Conservation (phyloP, 2,329 filamentous ascomycete genomes). For the Pseudocercospora cruenta region DNA sequence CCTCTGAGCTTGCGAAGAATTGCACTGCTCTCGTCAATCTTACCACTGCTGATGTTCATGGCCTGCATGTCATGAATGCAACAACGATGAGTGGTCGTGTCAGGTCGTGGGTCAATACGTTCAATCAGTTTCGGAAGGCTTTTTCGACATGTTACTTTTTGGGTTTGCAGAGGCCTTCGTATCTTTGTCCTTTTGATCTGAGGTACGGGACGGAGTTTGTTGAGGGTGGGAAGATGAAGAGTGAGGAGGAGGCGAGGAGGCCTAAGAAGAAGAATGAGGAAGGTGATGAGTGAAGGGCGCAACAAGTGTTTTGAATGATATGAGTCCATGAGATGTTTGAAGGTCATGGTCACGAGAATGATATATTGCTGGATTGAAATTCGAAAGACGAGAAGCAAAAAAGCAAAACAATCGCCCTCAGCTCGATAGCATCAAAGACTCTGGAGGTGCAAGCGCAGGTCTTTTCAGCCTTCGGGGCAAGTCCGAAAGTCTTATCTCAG, state of each 20-base stretch:
- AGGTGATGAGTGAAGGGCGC: neutral
- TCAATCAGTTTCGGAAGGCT: neutral
- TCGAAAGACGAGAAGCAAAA: too few species aligned
- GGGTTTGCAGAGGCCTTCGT: neutral
- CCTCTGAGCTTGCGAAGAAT: neutral
- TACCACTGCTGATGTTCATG: neutral
- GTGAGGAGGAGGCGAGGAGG: neutral
- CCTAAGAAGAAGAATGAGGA: too few species aligned
- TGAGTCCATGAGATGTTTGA: too few species aligned
- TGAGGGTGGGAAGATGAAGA: neutral
- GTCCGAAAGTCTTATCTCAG: too few species aligned
- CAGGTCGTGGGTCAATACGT: neutral
- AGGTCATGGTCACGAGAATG: too few species aligned
- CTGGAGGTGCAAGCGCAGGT: too few species aligned
- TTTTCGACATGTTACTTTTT: neutral
- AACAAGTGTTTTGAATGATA: too few species aligned
- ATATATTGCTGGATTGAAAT: too few species aligned
- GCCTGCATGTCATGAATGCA: neutral
- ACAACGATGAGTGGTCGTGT: neutral
- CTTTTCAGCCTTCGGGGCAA: too few species aligned
- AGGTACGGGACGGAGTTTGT: neutral
- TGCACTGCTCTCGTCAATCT: neutral
- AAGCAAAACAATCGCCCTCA: too few species aligned
- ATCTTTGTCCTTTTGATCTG: neutral
- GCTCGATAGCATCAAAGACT: too few species aligned